These are phyloP conservation scores for Candida qinlingensis DNA, from an alignment of 805 yeast species.

Conservation along the genomic window DNA sequence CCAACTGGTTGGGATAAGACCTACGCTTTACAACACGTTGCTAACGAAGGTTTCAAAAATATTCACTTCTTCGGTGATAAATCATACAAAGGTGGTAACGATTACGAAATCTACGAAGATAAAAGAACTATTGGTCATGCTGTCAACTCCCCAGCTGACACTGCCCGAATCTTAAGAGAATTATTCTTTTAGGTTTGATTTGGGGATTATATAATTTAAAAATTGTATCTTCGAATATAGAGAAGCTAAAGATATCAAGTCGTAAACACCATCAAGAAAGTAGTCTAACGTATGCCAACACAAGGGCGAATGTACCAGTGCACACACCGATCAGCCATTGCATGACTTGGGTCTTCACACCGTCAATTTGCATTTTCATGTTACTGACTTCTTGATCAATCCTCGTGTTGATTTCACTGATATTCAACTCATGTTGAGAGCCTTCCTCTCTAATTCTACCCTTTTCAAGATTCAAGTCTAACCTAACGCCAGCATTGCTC, in stretches of 20 bases:
- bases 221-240: neutral
- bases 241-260: neutral
- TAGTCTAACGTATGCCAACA: conserved; percentile 85
- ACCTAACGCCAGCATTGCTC: conserved; percentile 81
- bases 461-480: conserved; percentile 89
- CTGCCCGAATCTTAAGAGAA: conserved; percentile 80
- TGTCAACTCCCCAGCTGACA: conserved; percentile 84
- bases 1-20: conserved; percentile 99
- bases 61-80: conserved; percentile 99
- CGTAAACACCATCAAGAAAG: conserved; percentile 38
- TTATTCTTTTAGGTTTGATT: conserved; percentile 42
- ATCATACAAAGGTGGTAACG: conserved; percentile 96
- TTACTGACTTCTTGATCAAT: conserved; percentile 94
- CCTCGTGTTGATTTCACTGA: conserved; percentile 90
- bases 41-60: conserved; percentile 71
- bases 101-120: conserved; percentile 92
- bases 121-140: conserved; percentile 94
- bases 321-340: conserved; percentile 99
- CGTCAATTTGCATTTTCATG: conserved; percentile 91
- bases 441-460: conserved; percentile 94
- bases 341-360: conserved; percentile 93
- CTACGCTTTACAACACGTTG: conserved; percentile 91
- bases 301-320: conserved; percentile 94
- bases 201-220: neutral
- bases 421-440: conserved; percentile 86